Evolutionary conservation across 352 stramenopile genomes (phyloP).

Genomic region (Phytopythium aichiense): DNA sequence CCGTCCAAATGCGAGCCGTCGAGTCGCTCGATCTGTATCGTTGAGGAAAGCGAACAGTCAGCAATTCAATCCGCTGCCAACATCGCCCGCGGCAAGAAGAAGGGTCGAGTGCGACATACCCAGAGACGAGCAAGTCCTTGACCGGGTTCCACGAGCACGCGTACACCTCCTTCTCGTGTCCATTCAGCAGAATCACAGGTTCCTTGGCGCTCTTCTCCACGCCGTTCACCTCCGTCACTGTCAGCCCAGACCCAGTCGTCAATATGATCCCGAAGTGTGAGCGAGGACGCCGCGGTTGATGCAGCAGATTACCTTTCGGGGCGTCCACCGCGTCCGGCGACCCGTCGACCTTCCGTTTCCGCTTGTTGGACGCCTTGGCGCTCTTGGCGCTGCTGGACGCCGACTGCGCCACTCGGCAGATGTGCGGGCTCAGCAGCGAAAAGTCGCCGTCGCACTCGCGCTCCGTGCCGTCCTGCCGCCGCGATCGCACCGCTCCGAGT

Average conservation of each 20-base stretch:
- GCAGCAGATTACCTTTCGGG: constrained; percentile 39
- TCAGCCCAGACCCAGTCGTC: neutral
- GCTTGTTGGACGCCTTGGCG: constrained; percentile 71
- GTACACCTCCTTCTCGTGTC: constrained; percentile 93
- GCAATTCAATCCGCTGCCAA: neutral
- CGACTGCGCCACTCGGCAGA: constrained; percentile 83
- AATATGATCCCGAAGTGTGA: neutral
- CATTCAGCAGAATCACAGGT: constrained; percentile 60
- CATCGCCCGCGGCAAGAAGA: neutral
- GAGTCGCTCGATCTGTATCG: constrained; percentile 86
- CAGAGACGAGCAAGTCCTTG: constrained; percentile 94
- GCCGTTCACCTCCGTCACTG: constrained; percentile 52
- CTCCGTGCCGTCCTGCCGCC: constrained; percentile 74
- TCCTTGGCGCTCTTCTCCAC: constrained; percentile 62
- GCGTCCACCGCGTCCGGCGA: constrained; percentile 61
- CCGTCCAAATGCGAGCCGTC: constrained; percentile 92
- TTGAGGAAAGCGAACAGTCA: neutral
- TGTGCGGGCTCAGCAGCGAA: constrained; percentile 90
- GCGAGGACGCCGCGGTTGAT: neutral
- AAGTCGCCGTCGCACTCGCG: constrained; percentile 87
- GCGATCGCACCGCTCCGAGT: neutral
- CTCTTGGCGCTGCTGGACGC: constrained; percentile 62
- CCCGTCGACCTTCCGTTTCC: constrained; percentile 75
- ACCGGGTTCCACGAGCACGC: constrained; percentile 97
- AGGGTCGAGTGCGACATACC: constrained; percentile 19